Percentiles rank a stretch among this genome's conserved stretches.
These are phyloP conservation scores for Massarina eburnea DNA, from an alignment of 2,329 filamentous ascomycete genomes.

Conservation along the genomic window DNA sequence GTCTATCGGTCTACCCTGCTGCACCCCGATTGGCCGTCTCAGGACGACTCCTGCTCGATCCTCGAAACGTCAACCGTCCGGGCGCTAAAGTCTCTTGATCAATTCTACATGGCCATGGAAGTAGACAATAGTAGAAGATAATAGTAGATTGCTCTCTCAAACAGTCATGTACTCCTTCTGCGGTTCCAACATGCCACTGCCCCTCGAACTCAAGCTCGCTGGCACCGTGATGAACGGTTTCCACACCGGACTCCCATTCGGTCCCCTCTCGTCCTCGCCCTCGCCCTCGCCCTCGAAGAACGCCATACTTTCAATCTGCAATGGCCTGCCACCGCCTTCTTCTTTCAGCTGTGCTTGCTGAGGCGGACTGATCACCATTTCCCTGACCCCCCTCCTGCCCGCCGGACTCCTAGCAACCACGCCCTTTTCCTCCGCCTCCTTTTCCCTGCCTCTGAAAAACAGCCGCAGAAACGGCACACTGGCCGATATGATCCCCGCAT, in stretches of 20 bases:
- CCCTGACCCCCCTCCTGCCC: constrained; percentile 11
- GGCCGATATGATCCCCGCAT: constrained; percentile 50
- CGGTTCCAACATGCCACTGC: constrained; percentile 19
- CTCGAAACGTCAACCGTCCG: constrained; percentile 2
- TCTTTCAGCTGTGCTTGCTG: not conserved
- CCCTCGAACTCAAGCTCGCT: constrained; percentile 28
- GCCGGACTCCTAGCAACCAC: not conserved
- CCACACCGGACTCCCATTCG: constrained; percentile 24
- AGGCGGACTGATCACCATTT: constrained; percentile 16
- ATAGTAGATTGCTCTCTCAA: no score
- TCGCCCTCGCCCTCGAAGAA: constrained; percentile 17
- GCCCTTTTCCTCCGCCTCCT: constrained; percentile 7
- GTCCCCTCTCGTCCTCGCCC: constrained; percentile 9
- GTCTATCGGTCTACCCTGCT: no score
- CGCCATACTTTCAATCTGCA: constrained; percentile 23
- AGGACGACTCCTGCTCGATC: not conserved
- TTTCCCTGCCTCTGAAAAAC: constrained; percentile 36
- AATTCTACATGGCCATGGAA: no score
- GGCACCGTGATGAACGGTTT: constrained; percentile 40
- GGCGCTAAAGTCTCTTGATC: not conserved
- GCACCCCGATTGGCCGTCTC: not conserved
- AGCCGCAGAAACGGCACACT: constrained; percentile 49
- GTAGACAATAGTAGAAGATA: no score
- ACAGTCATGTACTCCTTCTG: constrained; percentile 16
- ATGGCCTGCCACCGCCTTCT: constrained; percentile 14